Evolutionary conservation across 73 alveolate genomes (phyloP).

Genomic region (Symbiodinium pilosum): DNA sequence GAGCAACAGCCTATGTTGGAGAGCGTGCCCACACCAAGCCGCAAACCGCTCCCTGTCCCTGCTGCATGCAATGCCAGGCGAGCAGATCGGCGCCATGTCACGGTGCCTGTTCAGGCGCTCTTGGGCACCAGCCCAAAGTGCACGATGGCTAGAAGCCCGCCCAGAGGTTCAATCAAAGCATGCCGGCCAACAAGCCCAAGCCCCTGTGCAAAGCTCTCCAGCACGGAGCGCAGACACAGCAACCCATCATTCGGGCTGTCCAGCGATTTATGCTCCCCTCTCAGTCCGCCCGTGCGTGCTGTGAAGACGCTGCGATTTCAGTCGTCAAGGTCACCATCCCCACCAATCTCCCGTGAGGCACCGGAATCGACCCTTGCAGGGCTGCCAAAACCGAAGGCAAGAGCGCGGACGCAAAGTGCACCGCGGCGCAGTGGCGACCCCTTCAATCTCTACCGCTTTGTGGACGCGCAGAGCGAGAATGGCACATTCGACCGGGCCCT

Average conservation of each 20-base stretch:
- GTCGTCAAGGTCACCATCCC: neutral
- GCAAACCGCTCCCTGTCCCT: neutral
- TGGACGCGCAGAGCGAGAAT: slow-evolving; percentile 32
- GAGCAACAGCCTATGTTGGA: neutral
- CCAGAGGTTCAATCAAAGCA: neutral
- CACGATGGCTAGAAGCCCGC: neutral
- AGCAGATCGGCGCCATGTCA: neutral
- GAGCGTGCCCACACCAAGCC: slow-evolving; percentile 3
- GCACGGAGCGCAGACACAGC: slow-evolving; percentile 6
- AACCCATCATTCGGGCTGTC: neutral
- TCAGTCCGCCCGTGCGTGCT: neutral
- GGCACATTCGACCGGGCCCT: slow-evolving; percentile 77
- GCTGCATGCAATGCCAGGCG: neutral
- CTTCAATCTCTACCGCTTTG: neutral
- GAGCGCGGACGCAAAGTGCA: slow-evolving; percentile 11
- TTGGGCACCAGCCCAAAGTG: neutral
- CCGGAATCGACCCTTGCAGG: neutral
- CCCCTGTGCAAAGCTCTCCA: neutral
- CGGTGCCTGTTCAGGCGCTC: neutral
- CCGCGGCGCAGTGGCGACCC: slow-evolving; percentile 24
- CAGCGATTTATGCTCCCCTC: neutral
- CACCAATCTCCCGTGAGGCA: neutral
- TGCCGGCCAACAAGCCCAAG: neutral
- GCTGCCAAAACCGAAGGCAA: neutral
- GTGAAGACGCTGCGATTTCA: neutral